Conservation (phyloP, 1,284 basidiomycete species). For the Sporisorium reilianum region DNA sequence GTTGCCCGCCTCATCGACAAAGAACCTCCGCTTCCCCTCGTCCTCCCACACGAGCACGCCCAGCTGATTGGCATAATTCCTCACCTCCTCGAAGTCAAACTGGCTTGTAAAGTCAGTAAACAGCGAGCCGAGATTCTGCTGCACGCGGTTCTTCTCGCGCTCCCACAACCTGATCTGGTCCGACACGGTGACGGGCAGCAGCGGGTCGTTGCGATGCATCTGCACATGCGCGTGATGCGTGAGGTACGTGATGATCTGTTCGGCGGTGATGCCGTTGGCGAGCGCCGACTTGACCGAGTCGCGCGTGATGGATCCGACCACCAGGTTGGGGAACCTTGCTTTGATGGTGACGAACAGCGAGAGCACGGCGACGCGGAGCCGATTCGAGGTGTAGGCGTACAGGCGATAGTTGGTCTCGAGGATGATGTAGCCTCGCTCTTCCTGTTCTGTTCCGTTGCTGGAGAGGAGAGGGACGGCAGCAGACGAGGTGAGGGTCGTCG, state of each 20-base stretch:
- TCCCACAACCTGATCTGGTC: constrained; percentile 99
- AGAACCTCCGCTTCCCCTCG: constrained; percentile 81
- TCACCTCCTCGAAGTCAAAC: constrained; percentile 86
- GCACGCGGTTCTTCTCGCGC: constrained; percentile 90
- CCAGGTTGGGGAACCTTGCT: constrained; percentile 94
- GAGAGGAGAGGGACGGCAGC: constrained; percentile 68
- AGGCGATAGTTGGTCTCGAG: constrained; percentile 98
- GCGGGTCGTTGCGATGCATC: constrained; percentile 93
- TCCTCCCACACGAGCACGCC: constrained; percentile 83
- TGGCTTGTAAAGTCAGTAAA: constrained; percentile 88
- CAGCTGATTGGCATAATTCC: constrained; percentile 85
- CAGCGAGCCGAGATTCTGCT: constrained; percentile 72
- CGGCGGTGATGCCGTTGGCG: constrained; percentile 92
- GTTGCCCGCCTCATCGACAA: constrained; percentile 80
- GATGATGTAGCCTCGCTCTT: constrained; percentile 84
- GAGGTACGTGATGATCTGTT: constrained; percentile 96
- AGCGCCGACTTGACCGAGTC: constrained; percentile 95
- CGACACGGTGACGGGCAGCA: constrained; percentile 93
- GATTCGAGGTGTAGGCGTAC: constrained; percentile 98
- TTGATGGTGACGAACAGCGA: constrained; percentile 93
- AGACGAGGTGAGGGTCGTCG: constrained; percentile 88
- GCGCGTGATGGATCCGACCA: constrained; percentile 92
- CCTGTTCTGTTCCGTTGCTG: constrained; percentile 62
- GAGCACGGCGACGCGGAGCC: constrained; percentile 93
- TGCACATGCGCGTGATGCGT: constrained; percentile 95